Evolutionary conservation across 2,329 filamentous ascomycete species (phyloP).

Genomic region (Trichoderma sp.): DNA sequence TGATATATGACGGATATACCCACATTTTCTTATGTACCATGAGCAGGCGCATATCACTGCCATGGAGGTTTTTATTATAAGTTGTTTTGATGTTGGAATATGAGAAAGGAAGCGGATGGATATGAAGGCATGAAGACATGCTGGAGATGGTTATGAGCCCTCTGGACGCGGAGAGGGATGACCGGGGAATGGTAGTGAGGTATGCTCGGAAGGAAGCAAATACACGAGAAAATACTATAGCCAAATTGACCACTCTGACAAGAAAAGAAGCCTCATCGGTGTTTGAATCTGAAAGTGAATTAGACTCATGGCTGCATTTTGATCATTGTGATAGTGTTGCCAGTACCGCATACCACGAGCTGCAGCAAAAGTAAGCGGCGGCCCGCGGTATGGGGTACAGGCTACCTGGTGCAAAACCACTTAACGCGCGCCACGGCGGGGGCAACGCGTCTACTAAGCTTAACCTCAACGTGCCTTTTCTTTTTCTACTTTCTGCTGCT

Average conservation of each 20-base stretch:
- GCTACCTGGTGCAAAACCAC: conserved; percentile 22
- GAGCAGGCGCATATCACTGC: conserved; percentile 4
- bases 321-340: background rate
- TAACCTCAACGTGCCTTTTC: background rate
- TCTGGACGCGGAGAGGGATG: background rate
- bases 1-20: conserved; percentile 35
- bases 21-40: conserved; percentile 23
- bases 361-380: background rate
- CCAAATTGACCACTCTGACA: background rate
- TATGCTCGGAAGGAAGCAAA: background rate
- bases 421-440: conserved; percentile 30
- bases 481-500: background rate
- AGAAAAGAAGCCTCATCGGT: background rate
- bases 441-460: conserved; percentile 26
- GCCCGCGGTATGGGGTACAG: background rate
- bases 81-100: background rate
- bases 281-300: background rate
- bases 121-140: background rate
- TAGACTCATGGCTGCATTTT: background rate
- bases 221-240: background rate
- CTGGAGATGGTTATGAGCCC: background rate
- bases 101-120: background rate
- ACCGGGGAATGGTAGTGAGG: background rate
- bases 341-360: background rate
- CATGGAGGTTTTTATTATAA: background rate